phyloP scores from a whole-genome alignment of 2,329 filamentous ascomycete species.

The Fusarium sp. region DNA sequence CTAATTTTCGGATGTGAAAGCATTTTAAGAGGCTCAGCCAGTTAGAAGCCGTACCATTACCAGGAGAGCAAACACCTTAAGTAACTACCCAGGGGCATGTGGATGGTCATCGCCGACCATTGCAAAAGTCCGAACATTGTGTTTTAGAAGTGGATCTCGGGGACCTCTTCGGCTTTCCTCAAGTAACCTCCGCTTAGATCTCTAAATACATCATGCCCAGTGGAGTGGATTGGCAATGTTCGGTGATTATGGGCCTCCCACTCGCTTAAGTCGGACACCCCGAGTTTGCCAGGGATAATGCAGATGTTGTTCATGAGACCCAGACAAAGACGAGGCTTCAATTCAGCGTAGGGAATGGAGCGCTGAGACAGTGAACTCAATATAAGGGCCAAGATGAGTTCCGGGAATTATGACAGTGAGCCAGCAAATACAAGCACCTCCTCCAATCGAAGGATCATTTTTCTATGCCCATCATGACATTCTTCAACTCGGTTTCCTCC shows the following conservation, averaged over 20 bases:
- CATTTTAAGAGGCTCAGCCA: neutral
- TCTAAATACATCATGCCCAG: neutral
- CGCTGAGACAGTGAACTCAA: neutral
- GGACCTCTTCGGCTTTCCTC: neutral
- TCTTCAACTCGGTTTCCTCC: neutral
- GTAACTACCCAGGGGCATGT: neutral
- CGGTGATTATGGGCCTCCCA: neutral
- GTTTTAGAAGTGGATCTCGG: neutral
- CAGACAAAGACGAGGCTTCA: neutral
- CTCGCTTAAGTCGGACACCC: neutral
- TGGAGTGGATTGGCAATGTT: neutral
- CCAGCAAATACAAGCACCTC: neutral
- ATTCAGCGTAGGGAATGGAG: neutral
- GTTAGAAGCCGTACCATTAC: neutral
- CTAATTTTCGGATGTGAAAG: neutral
- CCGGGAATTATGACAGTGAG: neutral
- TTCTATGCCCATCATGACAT: neutral
- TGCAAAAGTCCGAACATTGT: neutral
- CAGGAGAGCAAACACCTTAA: neutral
- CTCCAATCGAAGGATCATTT: neutral
- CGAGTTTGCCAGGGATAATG: neutral
- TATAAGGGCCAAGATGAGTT: neutral
- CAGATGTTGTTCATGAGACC: neutral
- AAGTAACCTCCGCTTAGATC: neutral
- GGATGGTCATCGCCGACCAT: neutral